Base-by-base conservation (phyloP, 441 rosid genomes). In the Rhodomyrtus psidioides region DNA sequence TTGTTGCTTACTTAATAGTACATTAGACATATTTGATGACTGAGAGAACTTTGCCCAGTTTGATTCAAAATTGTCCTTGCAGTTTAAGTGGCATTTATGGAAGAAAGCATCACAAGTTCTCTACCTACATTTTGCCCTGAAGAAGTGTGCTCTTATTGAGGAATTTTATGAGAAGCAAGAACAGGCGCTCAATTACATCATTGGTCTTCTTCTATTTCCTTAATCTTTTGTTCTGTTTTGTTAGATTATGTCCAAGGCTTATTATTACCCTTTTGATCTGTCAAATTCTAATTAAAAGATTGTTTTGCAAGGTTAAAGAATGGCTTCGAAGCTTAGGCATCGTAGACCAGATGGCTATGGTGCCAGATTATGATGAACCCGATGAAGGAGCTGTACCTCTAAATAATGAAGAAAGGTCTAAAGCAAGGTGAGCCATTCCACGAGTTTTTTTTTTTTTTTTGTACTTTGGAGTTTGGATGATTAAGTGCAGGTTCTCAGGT, bases 131-230 rank as follows among this genome's bases (percentile, higher is more conserved):
- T n/a, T n/a, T n/a, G n/a, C n/a, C n/a, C n/a, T n/a, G n/a, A n/a
- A n/a, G n/a, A n/a, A n/a, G n/a, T n/a, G n/a, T n/a, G n/a, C n/a
- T n/a, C n/a, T n/a, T n/a, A n/a, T n/a, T n/a, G n/a, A n/a, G n/a
- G n/a, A n/a, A n/a, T n/a, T n/a, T n/a, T n/a, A n/a, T 26, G 87
- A 86, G 51, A 82, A 59, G 87, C 87, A 86, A 42, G 87, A 86
- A 28, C 87, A 86, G 87, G 87, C 82, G 46, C 60, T 44, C 13
- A 0, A 15, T 70, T 21, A 39, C 79, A 10, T 34, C 79, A 70
- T 34, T 34, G 0, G 7, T 34, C 49, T 34, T 70, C 19, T 53
- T 55, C 39, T 7, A 26, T 30, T 54, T 44, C 59, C 62, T 54
- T n/a, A 26, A 54, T 79, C 53, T 34, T 6, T 44, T 6, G 27